phyloP scores from a whole-genome alignment of 177 flowering plant species.

The Vitis hybrid region DNA sequence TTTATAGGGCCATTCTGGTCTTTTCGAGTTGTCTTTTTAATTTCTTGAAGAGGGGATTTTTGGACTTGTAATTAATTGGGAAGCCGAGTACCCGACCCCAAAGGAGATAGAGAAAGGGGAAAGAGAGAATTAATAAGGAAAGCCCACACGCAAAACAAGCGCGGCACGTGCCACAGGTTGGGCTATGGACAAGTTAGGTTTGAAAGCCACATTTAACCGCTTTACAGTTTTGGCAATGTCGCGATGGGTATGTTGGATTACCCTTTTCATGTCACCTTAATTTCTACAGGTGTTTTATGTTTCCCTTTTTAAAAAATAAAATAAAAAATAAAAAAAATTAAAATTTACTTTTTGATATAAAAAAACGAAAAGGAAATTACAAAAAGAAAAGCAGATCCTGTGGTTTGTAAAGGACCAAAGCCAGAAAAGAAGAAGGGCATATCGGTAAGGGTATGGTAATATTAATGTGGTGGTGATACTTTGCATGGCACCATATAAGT shows the following conservation, averaged over 20 bases:
- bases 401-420: too few relatives aligned
- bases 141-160: constrained; percentile 4
- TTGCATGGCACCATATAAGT: not conserved
- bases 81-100: not conserved
- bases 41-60: not conserved
- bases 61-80: too few relatives aligned
- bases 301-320: not conserved
- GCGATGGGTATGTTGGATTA: constrained; percentile 19
- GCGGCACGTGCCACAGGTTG: constrained; percentile 24
- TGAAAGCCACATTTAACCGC: constrained; percentile 41
- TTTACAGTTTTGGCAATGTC: constrained; percentile 26
- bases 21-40: not conserved
- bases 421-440: too few relatives aligned
- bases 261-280: constrained; percentile 6
- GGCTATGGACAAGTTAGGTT: constrained; percentile 19
- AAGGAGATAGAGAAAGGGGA: not conserved
- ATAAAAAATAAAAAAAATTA: too few relatives aligned
- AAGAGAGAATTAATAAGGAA: constrained; percentile 6
- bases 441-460: too few relatives aligned
- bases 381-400: too few relatives aligned
- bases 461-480: not conserved
- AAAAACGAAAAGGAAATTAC: too few relatives aligned
- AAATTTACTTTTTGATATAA: not conserved
- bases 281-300: constrained; percentile 13
- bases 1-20: constrained; percentile 11